Conservation (phyloP, 2,329 filamentous ascomycete species). For the Aspergillus ruber region DNA sequence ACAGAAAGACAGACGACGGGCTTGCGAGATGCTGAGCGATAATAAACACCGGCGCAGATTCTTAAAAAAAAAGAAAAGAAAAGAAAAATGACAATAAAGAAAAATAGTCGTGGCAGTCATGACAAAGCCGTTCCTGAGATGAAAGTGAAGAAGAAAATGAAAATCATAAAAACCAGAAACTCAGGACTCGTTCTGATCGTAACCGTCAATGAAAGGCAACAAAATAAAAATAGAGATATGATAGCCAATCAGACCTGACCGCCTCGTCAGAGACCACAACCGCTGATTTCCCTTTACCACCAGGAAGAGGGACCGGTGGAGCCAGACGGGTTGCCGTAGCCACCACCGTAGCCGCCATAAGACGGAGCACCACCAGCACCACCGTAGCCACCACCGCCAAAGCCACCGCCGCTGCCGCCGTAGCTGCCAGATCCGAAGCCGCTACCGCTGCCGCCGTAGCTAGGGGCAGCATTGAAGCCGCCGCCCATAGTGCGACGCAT, state of each 20-base stretch:
- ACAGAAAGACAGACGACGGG: slow-evolving; percentile 8
- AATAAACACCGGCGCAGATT: slow-evolving; percentile 20
- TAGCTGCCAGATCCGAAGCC: slow-evolving; percentile 24
- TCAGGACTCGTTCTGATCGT: slow-evolving; percentile 35
- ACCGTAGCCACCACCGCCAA: slow-evolving; percentile 20
- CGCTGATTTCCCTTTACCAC: slow-evolving; percentile 38
- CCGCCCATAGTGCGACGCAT: slow-evolving; percentile 66
- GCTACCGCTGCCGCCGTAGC: slow-evolving; percentile 23
- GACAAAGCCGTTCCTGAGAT: slow-evolving; percentile 38
- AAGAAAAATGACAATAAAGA: slow-evolving; percentile 16
- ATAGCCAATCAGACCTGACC: slow-evolving; percentile 32
- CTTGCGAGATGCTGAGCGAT: slow-evolving; percentile 19
- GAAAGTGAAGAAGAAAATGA: slow-evolving; percentile 18
- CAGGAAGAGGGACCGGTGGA: slow-evolving; percentile 46
- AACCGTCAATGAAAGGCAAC: slow-evolving; percentile 29
- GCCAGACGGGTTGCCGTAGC: slow-evolving; percentile 45
- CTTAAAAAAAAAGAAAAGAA: slow-evolving; percentile 17
- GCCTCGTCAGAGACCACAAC: slow-evolving; percentile 37
- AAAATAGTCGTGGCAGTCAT: slow-evolving; percentile 40
- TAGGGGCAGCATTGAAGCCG: slow-evolving; percentile 32
- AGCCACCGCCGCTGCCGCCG: slow-evolving; percentile 18
- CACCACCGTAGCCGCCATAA: slow-evolving; percentile 17
- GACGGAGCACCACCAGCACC: background rate
- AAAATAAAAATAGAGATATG: slow-evolving; percentile 23
- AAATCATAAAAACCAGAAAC: slow-evolving; percentile 16